These are phyloP conservation scores for Phalaenopsis aphrodite DNA, from an alignment of 106 monocot species.

Conservation along the genomic window DNA sequence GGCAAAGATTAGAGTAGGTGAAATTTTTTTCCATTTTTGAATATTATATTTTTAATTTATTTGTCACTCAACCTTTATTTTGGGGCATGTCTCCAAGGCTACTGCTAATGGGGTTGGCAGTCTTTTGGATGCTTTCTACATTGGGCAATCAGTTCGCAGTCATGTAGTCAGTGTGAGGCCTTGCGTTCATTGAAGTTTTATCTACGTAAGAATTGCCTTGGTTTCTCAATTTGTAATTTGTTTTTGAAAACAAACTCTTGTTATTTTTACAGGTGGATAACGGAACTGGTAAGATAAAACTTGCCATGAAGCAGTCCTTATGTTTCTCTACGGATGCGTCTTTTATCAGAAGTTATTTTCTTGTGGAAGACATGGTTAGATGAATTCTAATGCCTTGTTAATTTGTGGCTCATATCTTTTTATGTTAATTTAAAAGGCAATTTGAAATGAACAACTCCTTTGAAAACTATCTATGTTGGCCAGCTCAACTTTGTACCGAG, in stretches of 20 bases:
- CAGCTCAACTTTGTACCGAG: too few species aligned
- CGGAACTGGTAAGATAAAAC: constrained; percentile 56
- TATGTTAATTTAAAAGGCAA: too few species aligned
- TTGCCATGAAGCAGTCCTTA: constrained; percentile 81
- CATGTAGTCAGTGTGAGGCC: constrained; percentile 56
- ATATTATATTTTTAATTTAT: neutral
- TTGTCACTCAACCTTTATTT: constrained; percentile 12
- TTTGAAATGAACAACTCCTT: too few species aligned
- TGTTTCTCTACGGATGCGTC: constrained; percentile 74
- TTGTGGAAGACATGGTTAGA: constrained; percentile 72
- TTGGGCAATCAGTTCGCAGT: constrained; percentile 90
- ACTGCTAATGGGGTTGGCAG: constrained; percentile 44
- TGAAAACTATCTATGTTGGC: too few species aligned
- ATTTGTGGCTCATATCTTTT: neutral
- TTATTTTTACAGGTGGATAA: constrained; percentile 41
- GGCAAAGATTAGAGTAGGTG: constrained; percentile 57
- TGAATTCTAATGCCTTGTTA: neutral
- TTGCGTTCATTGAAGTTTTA: neutral
- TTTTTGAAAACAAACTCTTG: neutral
- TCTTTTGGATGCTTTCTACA: constrained; percentile 60
- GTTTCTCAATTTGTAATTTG: neutral
- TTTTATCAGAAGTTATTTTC: constrained; percentile 73
- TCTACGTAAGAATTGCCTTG: neutral
- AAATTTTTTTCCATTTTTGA: neutral
- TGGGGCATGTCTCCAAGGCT: constrained; percentile 31